Percentiles rank a stretch among this genome's conserved stretches.
Evolutionary conservation across 108 stramenopile species (phyloP).

Genomic region (Fistulifera pelliculosa): DNA sequence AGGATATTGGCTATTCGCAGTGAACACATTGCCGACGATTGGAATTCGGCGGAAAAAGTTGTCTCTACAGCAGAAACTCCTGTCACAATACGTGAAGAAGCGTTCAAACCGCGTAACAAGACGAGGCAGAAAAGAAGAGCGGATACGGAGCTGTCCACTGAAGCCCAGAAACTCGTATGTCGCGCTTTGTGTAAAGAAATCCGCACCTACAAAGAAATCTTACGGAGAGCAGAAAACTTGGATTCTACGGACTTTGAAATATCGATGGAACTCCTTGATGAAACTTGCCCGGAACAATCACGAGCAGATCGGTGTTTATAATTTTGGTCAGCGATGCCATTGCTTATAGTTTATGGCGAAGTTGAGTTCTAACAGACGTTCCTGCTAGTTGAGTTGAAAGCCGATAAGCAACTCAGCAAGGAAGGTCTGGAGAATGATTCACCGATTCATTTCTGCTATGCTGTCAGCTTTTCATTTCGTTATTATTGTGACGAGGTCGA

Average conservation of each 20-base stretch:
- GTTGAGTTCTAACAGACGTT: too few relatives aligned
- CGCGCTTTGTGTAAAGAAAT: constrained; percentile 15
- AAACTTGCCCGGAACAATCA: constrained; percentile 10
- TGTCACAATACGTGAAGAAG: not conserved
- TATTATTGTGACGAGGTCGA: too few relatives aligned
- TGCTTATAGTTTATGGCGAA: too few relatives aligned
- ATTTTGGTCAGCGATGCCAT: too few relatives aligned
- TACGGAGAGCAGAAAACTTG: constrained; percentile 8
- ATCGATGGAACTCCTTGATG: constrained; percentile 9
- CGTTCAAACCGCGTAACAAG: not conserved
- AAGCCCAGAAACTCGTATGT: constrained; percentile 3
- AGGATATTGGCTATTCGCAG: constrained; percentile 7
- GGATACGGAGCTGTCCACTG: not conserved
- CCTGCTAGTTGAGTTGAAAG: too few relatives aligned
- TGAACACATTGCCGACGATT: constrained; percentile 14
- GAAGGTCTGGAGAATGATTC: too few relatives aligned
- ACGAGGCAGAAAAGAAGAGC: not conserved
- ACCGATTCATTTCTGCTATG: too few relatives aligned
- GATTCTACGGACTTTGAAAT: not conserved
- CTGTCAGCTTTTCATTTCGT: too few relatives aligned
- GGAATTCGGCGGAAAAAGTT: not conserved
- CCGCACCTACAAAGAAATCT: constrained; percentile 12
- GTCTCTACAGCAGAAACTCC: not conserved
- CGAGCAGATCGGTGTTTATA: too few relatives aligned
- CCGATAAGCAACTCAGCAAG: too few relatives aligned